These are phyloP conservation scores for Monosporascus sp. DNA, from an alignment of 2,329 filamentous ascomycete species.

Conservation along the genomic window DNA sequence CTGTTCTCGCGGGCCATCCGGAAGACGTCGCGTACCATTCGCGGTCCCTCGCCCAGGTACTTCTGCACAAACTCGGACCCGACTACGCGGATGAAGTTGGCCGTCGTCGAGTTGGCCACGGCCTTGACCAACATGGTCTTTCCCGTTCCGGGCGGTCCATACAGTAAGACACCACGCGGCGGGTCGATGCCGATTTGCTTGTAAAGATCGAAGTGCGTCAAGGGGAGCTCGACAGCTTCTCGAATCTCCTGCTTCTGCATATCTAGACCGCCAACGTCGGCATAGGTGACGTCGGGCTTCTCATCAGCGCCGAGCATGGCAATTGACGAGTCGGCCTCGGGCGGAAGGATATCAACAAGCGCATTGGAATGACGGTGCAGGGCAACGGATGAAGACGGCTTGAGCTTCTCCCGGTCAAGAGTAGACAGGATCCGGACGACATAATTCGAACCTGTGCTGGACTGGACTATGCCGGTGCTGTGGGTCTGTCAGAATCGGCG, in stretches of 20 bases:
- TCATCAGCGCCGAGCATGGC: constrained; percentile 95
- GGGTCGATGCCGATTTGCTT: constrained; percentile 99
- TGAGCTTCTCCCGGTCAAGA: constrained; percentile 94
- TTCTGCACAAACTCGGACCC: constrained; percentile 99
- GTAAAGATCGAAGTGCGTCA: constrained; percentile 98
- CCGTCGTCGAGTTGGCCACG: constrained; percentile 95
- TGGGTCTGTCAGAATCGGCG: background rate
- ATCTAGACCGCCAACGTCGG: constrained; percentile 93
- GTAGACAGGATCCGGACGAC: constrained; percentile 97
- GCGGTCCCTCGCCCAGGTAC: constrained; percentile 93
- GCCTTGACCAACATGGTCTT: constrained; percentile 94
- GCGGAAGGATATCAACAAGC: constrained; percentile 96
- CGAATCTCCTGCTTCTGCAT: constrained; percentile 99
- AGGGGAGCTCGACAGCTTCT: constrained; percentile 91
- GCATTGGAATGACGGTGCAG: constrained; percentile 98
- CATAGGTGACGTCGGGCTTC: constrained; percentile 97
- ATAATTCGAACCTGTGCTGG: constrained; percentile 97
- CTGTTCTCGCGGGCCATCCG: constrained; percentile 98
- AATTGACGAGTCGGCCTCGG: constrained; percentile 96
- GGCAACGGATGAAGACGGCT: constrained; percentile 95
- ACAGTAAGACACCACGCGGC: constrained; percentile 90
- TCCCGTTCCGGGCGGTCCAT: constrained; percentile 86
- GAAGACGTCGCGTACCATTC: constrained; percentile 99
- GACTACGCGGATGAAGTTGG: constrained; percentile 96
- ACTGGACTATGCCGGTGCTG: constrained; percentile 97